Evolutionary conservation across 331 rosid species (phyloP).

Genomic region (Quercus tomentella): DNA sequence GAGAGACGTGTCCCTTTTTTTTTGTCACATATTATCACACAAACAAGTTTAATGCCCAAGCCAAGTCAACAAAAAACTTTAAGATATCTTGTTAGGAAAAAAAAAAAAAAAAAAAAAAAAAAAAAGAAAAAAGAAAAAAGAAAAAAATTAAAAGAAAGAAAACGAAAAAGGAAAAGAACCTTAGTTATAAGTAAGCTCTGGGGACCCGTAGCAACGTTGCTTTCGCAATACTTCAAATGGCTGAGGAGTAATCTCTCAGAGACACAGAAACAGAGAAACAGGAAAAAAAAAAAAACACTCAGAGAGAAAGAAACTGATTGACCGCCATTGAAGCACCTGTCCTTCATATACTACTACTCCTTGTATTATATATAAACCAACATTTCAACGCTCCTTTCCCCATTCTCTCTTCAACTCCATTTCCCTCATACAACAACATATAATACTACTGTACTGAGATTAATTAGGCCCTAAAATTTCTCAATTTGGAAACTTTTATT

Average conservation of each 20-base stretch:
- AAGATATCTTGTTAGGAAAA: no score
- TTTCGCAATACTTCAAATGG: slow-evolving; percentile 74
- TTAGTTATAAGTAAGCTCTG: slow-evolving; percentile 17
- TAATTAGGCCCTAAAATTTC: not conserved
- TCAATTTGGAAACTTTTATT: not conserved
- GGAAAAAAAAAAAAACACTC: not conserved
- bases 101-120: no score
- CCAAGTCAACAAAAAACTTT: no score
- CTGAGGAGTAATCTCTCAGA: slow-evolving; percentile 36
- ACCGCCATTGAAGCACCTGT: slow-evolving; percentile 46
- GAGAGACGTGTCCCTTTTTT: no score
- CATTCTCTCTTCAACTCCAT: not conserved
- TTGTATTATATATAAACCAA: not conserved
- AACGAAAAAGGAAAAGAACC: no score
- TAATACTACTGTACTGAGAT: not conserved
- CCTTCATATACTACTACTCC: not conserved
- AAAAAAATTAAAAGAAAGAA: no score
- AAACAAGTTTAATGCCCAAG: no score
- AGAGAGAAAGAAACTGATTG: slow-evolving; percentile 13
- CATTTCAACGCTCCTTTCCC: not conserved
- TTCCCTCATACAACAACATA: not conserved
- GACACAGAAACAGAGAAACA: slow-evolving; percentile 24
- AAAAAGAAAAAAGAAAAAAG: no score
- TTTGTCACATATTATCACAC: no score
- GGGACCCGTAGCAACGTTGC: slow-evolving; percentile 59